A percentile compares a stretch with the other conserved stretches of the same genome.
Conservation (phyloP, 2,329 filamentous ascomycete genomes). For the Dryadomyces sulphureus region DNA sequence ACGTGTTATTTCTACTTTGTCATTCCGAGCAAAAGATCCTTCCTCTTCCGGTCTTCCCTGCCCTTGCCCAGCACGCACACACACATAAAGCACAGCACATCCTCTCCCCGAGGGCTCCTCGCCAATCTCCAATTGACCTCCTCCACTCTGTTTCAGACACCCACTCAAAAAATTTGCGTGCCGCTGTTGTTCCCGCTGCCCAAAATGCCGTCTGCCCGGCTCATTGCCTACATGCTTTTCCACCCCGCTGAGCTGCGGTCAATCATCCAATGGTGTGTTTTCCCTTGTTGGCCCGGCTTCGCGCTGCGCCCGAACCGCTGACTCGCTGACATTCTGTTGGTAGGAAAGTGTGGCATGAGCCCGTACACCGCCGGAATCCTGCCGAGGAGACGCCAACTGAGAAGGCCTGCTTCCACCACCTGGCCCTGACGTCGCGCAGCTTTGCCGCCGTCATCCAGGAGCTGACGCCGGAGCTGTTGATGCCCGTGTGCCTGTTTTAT, state of each 20-base stretch:
- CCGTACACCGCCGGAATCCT: slow-evolving; percentile 71
- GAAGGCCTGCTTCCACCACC: slow-evolving; percentile 70
- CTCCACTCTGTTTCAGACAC: no score
- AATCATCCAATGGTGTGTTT: slow-evolving; percentile 71
- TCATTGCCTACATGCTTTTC: slow-evolving; percentile 54
- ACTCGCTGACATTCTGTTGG: not conserved
- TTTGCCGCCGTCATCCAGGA: slow-evolving; percentile 91
- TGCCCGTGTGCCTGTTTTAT: slow-evolving; percentile 84
- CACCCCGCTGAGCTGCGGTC: slow-evolving; percentile 67
- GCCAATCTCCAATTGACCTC: no score
- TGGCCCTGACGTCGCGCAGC: slow-evolving; percentile 80
- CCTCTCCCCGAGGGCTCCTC: no score
- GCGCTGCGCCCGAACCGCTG: no score
- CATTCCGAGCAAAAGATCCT: no score
- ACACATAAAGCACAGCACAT: no score
- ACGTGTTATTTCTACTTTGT: no score
- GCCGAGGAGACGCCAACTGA: slow-evolving; percentile 60
- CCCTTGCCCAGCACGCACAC: no score
- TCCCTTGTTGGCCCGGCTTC: not conserved
- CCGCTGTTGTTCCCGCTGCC: slow-evolving; percentile 6
- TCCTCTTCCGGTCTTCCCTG: no score
- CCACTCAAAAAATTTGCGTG: not conserved
- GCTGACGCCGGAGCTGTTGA: slow-evolving; percentile 81
- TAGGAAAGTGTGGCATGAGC: slow-evolving; percentile 95
- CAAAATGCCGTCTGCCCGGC: slow-evolving; percentile 37